These are phyloP conservation scores for Vitis cinerea DNA, from an alignment of 164 flowering plant genomes.

Conservation along the genomic window DNA sequence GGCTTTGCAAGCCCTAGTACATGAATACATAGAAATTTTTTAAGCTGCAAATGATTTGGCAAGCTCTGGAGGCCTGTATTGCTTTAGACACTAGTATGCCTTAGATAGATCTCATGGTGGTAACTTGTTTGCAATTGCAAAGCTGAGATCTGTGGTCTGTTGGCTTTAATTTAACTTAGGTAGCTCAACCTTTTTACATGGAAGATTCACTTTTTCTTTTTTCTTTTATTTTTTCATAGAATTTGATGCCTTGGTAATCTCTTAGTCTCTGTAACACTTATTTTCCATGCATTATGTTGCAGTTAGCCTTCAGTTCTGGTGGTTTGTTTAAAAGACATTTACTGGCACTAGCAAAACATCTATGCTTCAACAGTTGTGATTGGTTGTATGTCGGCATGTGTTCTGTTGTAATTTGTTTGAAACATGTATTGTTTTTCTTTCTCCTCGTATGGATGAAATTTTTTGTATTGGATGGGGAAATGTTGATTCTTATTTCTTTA, in stretches of 20 bases:
- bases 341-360: not conserved
- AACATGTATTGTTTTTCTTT: not conserved
- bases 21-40: not conserved
- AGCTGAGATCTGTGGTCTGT: not conserved
- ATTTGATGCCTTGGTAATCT: not conserved
- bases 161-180: not conserved
- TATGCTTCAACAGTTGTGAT: not conserved
- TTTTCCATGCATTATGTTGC: not conserved
- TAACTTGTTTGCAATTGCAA: not conserved
- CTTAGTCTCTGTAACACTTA: not conserved
- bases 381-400: too few relatives aligned
- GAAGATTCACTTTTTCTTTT: not conserved
- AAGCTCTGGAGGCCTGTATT: not conserved
- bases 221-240: too few relatives aligned
- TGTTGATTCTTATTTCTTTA: too few relatives aligned
- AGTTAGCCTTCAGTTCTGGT: not conserved
- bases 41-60: not conserved
- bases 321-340: not conserved
- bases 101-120: not conserved
- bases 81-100: not conserved
- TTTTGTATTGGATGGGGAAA: not conserved
- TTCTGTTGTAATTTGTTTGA: not conserved
- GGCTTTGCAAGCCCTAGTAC: too few relatives aligned
- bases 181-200: not conserved
- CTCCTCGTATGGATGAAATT: not conserved